Percentiles rank a stretch among this genome's conserved stretches.
These are phyloP conservation scores for Metrosideros polymorpha DNA, from an alignment of 441 rosid genomes.

Conservation along the genomic window DNA sequence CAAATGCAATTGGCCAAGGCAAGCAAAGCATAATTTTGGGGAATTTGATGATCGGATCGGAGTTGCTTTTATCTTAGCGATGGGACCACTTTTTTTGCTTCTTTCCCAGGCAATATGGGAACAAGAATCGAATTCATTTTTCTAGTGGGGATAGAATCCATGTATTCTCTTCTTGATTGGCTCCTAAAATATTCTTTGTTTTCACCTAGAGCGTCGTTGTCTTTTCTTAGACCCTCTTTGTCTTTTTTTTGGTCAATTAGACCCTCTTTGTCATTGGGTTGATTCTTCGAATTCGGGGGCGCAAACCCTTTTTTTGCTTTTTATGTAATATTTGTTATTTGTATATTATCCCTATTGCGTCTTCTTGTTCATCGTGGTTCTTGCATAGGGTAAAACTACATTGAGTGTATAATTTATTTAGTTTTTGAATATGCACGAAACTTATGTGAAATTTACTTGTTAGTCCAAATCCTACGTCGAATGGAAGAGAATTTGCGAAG, in stretches of 20 bases:
- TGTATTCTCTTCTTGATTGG: background rate
- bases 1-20: background rate
- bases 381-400: background rate
- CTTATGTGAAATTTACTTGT: background rate
- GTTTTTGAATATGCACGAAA: too few species aligned
- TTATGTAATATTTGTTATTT: background rate
- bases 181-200: background rate
- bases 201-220: background rate
- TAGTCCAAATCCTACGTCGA: background rate
- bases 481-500: background rate
- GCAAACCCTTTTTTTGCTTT: background rate
- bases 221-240: background rate
- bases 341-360: background rate
- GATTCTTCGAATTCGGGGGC: background rate
- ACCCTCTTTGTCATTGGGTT: background rate
- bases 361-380: background rate
- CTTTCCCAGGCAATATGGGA: background rate
- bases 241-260: too few species aligned
- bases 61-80: background rate
- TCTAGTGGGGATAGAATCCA: background rate
- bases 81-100: background rate
- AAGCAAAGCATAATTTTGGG: background rate
- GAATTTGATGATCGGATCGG: background rate
- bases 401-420: background rate
- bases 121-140: background rate